Base-by-base conservation (phyloP, 768 basidiomycete genomes). In the Sarcodon aspratus region DNA sequence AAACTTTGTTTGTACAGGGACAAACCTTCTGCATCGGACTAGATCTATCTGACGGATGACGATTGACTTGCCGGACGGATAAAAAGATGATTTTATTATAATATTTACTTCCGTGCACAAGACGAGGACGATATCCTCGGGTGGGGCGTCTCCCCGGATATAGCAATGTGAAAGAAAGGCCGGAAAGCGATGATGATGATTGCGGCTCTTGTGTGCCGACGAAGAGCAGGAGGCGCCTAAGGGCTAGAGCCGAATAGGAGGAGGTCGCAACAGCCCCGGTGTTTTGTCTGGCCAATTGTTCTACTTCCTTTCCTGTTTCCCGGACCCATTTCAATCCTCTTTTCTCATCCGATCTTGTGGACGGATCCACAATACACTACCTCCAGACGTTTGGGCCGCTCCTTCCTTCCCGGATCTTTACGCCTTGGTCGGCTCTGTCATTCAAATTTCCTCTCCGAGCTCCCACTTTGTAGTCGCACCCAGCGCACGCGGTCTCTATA, bases 381-480 rank as follows among this genome's bases (percentile, higher is more conserved):
- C 58, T 61, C 62, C 61, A 55, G 50, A 52, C 48, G 49, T 45
- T 42, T 54, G 61, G 60, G 47, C 46, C 60, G 33, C 40, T 47
- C 50, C 50, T 55, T 48, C 61, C 58, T 52, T 40, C 52, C 55
- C 55, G 60, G 59, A 58, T 61, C 59, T 59, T 53, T 52, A 40
- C 45, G 44, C 53, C 49, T 46, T 49, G 51, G 53, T 55, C 57
- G 53, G 53, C 57, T 49, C 50, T 53, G 21, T 27, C 21, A 27
- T 27, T 18, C 37, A 40, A 40, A 18, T n/a, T n/a, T 32, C 51
- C 36, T 31, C 44, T 44, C 51, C 44, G 51, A 44, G 44, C 48
- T 49, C 40, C 42, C 36, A 38, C 45, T 44, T 45, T 33, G 45
- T 27, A 45, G 36, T 48, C 48, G 36, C 50, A 51, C 60, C 60